Conservation (phyloP, 306 rosid species). For the Notholithocarpus densiflorus region DNA sequence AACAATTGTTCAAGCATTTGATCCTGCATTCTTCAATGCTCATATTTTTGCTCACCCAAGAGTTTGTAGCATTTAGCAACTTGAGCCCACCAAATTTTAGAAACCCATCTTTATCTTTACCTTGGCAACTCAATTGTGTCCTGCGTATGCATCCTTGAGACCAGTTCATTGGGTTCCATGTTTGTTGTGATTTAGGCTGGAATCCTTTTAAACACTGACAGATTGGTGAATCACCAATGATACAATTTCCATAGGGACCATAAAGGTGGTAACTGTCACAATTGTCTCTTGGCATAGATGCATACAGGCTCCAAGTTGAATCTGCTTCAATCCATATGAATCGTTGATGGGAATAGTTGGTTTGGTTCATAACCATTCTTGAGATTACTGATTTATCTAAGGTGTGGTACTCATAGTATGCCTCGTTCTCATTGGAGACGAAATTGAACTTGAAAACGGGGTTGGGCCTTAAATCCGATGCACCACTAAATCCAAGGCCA, state of each 20-base stretch:
- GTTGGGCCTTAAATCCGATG: not conserved
- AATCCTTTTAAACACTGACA: constrained; percentile 42
- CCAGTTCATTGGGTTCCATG: constrained; percentile 29
- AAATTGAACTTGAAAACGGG: constrained; percentile 8
- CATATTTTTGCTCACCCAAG: constrained; percentile 32
- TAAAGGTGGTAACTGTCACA: constrained; percentile 27
- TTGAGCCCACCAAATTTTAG: constrained; percentile 20
- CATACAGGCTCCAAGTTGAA: constrained; percentile 32
- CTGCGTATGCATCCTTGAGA: constrained; percentile 40
- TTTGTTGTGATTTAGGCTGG: constrained; percentile 22
- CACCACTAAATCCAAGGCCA: constrained; percentile 16
- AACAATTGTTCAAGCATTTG: constrained; percentile 53
- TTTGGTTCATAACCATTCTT: not conserved
- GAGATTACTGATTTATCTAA: not conserved
- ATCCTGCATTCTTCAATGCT: constrained; percentile 42
- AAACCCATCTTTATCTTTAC: constrained; percentile 20
- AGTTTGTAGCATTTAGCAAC: constrained; percentile 31
- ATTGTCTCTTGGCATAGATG: constrained; percentile 12
- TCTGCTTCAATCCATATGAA: constrained; percentile 29
- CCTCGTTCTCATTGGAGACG: constrained; percentile 19
- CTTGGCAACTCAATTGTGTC: constrained; percentile 27
- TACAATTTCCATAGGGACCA: constrained; percentile 35
- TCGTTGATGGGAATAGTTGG: not conserved
- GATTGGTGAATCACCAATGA: not conserved
- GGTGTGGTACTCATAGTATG: constrained; percentile 2